phyloP scores from a whole-genome alignment of 352 stramenopile genomes.

The Halophytophthora batemanensis region DNA sequence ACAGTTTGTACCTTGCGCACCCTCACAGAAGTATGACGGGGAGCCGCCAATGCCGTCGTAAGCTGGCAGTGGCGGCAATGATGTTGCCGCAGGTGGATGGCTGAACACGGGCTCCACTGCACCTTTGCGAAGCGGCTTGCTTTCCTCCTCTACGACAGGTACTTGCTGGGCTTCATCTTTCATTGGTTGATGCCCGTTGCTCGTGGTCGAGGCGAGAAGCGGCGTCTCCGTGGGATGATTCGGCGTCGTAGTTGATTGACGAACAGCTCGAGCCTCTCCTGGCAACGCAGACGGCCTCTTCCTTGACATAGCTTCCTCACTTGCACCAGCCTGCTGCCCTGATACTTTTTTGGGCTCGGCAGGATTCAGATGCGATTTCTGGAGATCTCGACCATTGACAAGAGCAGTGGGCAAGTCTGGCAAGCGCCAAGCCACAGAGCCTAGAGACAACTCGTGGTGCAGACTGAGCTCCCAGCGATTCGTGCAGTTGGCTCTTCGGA shows the following conservation, averaged over 20 bases:
- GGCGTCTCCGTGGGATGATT: too few relatives aligned
- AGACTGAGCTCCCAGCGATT: slow-evolving; percentile 43
- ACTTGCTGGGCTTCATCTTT: slow-evolving; percentile 1
- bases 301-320: too few relatives aligned
- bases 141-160: slow-evolving; percentile 1
- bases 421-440: slow-evolving; percentile 4
- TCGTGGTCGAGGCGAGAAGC: too few relatives aligned
- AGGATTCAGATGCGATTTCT: too few relatives aligned
- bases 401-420: background rate
- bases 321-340: too few relatives aligned
- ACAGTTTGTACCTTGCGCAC: slow-evolving; percentile 30
- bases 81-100: slow-evolving; percentile 7
- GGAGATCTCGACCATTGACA: too few relatives aligned
- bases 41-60: slow-evolving; percentile 81
- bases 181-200: background rate
- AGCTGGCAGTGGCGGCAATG: slow-evolving; percentile 67
- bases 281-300: too few relatives aligned
- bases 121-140: slow-evolving; percentile 2
- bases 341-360: too few relatives aligned
- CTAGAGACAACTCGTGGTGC: slow-evolving; percentile 17
- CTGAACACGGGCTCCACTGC: slow-evolving; percentile 4
- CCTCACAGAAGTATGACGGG: slow-evolving; percentile 76
- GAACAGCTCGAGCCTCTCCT: too few relatives aligned
- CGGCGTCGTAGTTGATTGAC: too few relatives aligned
- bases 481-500: slow-evolving; percentile 53